Evolutionary conservation across 2,329 filamentous ascomycete genomes (phyloP).

Genomic region (Graphilbum sp.): DNA sequence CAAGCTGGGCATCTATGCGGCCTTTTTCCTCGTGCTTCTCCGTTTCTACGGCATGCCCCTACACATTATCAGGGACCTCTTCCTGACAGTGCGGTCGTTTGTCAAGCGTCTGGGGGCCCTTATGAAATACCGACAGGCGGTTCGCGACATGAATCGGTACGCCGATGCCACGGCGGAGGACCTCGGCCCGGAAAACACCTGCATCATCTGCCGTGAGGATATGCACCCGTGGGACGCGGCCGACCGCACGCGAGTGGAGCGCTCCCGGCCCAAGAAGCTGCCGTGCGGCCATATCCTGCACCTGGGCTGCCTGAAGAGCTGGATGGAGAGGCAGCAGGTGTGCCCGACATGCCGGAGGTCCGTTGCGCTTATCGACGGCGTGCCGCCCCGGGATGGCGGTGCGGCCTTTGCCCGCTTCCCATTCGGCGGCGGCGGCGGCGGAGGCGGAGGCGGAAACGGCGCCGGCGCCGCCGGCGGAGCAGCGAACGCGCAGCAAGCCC

Average conservation of each 20-base stretch:
- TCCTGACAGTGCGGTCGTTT: conserved; percentile 86
- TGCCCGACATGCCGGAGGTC: conserved; percentile 86
- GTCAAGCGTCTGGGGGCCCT: conserved; percentile 79
- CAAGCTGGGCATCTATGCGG: conserved; percentile 75
- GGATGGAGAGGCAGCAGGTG: conserved; percentile 93
- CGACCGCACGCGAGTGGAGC: conserved; percentile 58
- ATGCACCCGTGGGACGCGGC: conserved; percentile 65
- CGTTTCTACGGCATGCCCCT: conserved; percentile 91
- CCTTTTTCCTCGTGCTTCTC: conserved; percentile 86
- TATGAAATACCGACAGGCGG: conserved; percentile 76
- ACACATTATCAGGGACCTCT: conserved; percentile 90
- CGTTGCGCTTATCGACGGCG: conserved; percentile 43
- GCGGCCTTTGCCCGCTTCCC: conserved; percentile 17
- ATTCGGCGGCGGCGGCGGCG: conserved; percentile 8
- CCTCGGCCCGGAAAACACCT: conserved; percentile 72
- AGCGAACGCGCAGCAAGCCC: neutral
- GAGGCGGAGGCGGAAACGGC: conserved; percentile 13
- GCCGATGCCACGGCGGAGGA: conserved; percentile 83
- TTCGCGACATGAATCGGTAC: conserved; percentile 87
- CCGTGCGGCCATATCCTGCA: conserved; percentile 94
- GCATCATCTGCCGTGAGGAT: conserved; percentile 93
- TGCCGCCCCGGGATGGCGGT: conserved; percentile 15
- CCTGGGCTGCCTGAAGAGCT: conserved; percentile 86
- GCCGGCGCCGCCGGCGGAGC: neutral
- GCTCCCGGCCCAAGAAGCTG: conserved; percentile 81